Conservation (phyloP, 345 rosid species). For the Streptanthus diversifolius region DNA sequence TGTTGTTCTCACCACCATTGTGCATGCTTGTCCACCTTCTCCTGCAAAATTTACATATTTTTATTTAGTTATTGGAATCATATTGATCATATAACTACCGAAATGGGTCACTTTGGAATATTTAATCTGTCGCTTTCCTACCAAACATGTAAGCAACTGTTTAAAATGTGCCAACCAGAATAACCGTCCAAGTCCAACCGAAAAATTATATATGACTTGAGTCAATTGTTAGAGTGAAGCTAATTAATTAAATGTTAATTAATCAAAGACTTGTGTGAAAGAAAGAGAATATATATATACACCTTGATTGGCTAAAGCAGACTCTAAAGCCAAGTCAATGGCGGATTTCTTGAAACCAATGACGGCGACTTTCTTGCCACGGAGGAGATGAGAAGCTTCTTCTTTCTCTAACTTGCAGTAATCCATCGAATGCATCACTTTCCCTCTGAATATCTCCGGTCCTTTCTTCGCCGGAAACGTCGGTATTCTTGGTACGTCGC, state of each 20-base stretch:
- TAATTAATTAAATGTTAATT: conserved; percentile 1
- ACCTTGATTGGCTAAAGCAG: conserved; percentile 90
- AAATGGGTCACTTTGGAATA: not conserved
- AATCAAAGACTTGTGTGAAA: conserved; percentile 1
- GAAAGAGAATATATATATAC: not conserved
- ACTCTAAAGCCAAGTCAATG: conserved; percentile 87
- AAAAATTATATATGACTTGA: conserved; percentile 10
- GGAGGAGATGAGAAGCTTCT: conserved; percentile 51
- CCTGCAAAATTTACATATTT: conserved; percentile 32
- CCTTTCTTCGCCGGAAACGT: conserved; percentile 53
- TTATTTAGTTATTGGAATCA: conserved; percentile 7
- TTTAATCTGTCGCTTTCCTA: not conserved
- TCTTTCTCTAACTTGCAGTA: conserved; percentile 80
- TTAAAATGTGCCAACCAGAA: not conserved
- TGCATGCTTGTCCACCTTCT: conserved; percentile 59
- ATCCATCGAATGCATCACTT: conserved; percentile 69
- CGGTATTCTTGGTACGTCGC: conserved; percentile 66
- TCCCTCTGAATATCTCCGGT: conserved; percentile 60
- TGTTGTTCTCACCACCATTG: conserved; percentile 67
- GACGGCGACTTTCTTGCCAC: conserved; percentile 61
- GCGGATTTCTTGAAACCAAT: conserved; percentile 88
- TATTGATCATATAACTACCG: not conserved
- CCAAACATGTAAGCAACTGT: conserved; percentile 2
- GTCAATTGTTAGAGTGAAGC: conserved; percentile 3
- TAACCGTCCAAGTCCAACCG: conserved; percentile 21